Base-by-base conservation (phyloP, 495 filamentous ascomycete species). In the Apiosordaria backusii region DNA sequence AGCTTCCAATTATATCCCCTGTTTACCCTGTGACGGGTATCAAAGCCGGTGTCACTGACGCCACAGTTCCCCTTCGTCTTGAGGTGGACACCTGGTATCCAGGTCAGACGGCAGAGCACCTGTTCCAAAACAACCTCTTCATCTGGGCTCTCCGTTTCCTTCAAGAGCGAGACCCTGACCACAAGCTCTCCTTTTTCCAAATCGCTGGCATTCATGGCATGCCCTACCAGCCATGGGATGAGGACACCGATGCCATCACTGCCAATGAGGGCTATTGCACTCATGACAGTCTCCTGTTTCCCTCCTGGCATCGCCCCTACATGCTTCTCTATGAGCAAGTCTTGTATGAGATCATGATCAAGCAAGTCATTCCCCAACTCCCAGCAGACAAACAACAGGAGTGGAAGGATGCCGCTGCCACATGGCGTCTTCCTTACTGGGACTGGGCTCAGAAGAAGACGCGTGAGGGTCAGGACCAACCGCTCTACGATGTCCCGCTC, bases 31-130 rank as follows among this genome's bases (percentile, higher is more conserved):
- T 55, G n/a, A 55, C 52, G n/a, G 52, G 52, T 13, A 55, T 55
- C 52, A 19, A 55, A 22, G 22, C 52, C 18, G 52, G 52, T 18
- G 19, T 55, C n/a, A 21, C n/a, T 0, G 52, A 22, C n/a, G 21
- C 52, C 52, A 23, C 52, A 4, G 52, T 55, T 3, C 52, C 52
- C n/a, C 52, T 55, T 15, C 52, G 52, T 55, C 52, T 55, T 21
- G 52, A 55, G 52, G 52, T 55, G n/a, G 52, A 55, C 52, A 55
- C n/a, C 52, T 55, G 52, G 52, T 55, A 55, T 55, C 52, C 52
- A 2, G 52, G 52, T 18, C 52, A 55, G 21, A 55, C 52, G 2
- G 18, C 52, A 4, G 52, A 55, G n/a, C 52, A 55, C 52, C 52
- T 55, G 16, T 19, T 55, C 22, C 52, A 55, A 22, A 55, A 55